phyloP scores from a whole-genome alignment of 805 yeast genomes.

The Cyberlindnera samutprakarnensis region DNA sequence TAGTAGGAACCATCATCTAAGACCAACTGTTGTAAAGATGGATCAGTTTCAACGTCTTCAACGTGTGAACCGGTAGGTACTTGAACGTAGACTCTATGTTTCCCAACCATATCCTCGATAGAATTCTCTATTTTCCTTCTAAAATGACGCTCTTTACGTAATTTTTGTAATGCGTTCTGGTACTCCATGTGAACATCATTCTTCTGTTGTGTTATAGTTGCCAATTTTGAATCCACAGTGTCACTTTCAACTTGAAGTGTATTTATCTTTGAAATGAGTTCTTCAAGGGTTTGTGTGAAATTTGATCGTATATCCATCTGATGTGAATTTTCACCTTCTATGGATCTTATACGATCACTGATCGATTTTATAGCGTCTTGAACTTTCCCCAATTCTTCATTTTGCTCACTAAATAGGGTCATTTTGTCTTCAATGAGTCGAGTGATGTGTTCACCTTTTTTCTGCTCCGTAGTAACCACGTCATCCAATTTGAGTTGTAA shows the following conservation, averaged over 20 bases:
- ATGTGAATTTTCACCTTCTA: constrained; percentile 1
- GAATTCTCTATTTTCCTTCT: constrained; percentile 42
- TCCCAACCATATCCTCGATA: constrained; percentile 32
- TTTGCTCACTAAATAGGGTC: constrained; percentile 14
- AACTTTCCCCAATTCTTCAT: constrained; percentile 2
- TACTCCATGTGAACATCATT: constrained; percentile 16
- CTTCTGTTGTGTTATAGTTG: constrained; percentile 17
- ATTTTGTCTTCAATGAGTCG: constrained; percentile 23
- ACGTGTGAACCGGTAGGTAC: not conserved
- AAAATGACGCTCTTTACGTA: constrained; percentile 28
- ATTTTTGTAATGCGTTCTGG: constrained; percentile 21
- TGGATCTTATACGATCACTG: constrained; percentile 1
- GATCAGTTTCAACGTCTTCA: constrained; percentile 2
- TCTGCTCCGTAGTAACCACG: constrained; percentile 19
- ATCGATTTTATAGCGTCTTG: constrained; percentile 2
- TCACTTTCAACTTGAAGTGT: constrained; percentile 17
- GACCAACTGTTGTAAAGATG: constrained; percentile 1
- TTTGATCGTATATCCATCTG: constrained; percentile 1
- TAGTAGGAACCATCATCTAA: not conserved
- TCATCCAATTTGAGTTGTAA: constrained; percentile 14
- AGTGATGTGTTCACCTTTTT: constrained; percentile 23
- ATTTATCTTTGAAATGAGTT: constrained; percentile 15
- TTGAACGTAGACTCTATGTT: constrained; percentile 22
- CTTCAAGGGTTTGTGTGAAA: not conserved
- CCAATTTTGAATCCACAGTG: constrained; percentile 15